These are phyloP conservation scores for Crithidia fasciculata DNA, from an alignment of 208 protist genomes.

Conservation along the genomic window DNA sequence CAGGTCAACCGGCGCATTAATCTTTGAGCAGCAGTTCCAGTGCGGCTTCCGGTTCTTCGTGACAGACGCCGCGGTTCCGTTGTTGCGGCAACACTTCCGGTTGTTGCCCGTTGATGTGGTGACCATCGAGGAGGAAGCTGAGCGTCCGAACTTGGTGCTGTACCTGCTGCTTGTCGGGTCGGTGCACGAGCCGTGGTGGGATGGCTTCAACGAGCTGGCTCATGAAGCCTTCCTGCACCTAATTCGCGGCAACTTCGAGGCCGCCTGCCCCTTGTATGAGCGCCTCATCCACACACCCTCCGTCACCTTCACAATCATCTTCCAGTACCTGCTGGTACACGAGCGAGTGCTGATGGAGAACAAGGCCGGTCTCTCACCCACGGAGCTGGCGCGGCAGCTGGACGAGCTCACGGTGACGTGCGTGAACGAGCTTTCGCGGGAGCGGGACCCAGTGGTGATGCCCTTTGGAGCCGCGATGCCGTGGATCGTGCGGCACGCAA, in stretches of 20 bases:
- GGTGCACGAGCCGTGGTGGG: constrained; percentile 23
- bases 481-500: neutral
- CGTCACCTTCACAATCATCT: constrained; percentile 7
- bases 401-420: constrained; percentile 23
- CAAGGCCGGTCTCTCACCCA: constrained; percentile 11
- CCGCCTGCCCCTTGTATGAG: constrained; percentile 10
- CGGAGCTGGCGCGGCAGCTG: constrained; percentile 28
- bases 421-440: constrained; percentile 16
- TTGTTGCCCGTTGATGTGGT: constrained; percentile 41
- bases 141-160: constrained; percentile 28
- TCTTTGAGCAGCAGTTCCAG: constrained; percentile 32
- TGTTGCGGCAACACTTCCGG: constrained; percentile 39
- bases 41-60: constrained; percentile 41
- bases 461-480: constrained; percentile 13
- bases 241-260: constrained; percentile 15
- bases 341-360: constrained; percentile 20
- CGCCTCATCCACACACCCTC: neutral
- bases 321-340: constrained; percentile 12
- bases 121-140: constrained; percentile 19
- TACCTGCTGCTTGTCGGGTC: constrained; percentile 38
- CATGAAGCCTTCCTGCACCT: constrained; percentile 29
- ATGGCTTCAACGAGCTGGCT: constrained; percentile 16
- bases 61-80: constrained; percentile 38
- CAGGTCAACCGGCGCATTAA: constrained; percentile 24
- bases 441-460: neutral